These are phyloP conservation scores for Clonostachys chloroleuca DNA, from an alignment of 2,329 filamentous ascomycete genomes.

Conservation along the genomic window DNA sequence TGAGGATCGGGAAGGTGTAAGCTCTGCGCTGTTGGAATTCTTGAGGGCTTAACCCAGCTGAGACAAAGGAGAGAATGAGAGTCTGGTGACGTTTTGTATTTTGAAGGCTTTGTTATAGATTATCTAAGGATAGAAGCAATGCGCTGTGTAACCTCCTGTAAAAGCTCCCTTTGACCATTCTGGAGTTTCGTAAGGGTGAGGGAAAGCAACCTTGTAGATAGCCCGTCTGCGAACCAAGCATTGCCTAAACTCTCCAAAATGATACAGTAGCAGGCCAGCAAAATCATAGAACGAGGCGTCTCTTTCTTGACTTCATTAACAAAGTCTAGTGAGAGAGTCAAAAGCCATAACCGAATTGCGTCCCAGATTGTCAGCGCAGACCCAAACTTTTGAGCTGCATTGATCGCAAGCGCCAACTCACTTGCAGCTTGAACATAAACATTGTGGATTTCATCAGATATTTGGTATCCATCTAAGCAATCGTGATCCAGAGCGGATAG, in stretches of 20 bases:
- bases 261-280: conserved; percentile 5
- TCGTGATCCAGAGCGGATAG: neutral
- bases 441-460: too few species aligned
- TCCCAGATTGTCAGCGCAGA: conserved; percentile 2
- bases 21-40: conserved; percentile 4
- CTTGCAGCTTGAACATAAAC: neutral
- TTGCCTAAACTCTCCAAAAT: conserved; percentile 3
- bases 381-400: neutral
- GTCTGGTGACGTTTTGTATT: too few species aligned
- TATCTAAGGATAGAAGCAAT: neutral
- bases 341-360: conserved; percentile 2
- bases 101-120: too few species aligned
- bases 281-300: conserved; percentile 2
- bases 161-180: neutral
- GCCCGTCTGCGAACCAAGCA: conserved; percentile 2
- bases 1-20: conserved; percentile 7
- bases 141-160: neutral
- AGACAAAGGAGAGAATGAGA: neutral
- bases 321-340: conserved; percentile 2
- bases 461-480: too few species aligned
- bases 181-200: neutral
- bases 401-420: neutral
- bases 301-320: conserved; percentile 1
- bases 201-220: neutral
- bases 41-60: neutral